Percentiles rank a stretch among this genome's conserved stretches.
phyloP scores from a whole-genome alignment of 192 early-diverging fungal species.

The Coemansia sp. region DNA sequence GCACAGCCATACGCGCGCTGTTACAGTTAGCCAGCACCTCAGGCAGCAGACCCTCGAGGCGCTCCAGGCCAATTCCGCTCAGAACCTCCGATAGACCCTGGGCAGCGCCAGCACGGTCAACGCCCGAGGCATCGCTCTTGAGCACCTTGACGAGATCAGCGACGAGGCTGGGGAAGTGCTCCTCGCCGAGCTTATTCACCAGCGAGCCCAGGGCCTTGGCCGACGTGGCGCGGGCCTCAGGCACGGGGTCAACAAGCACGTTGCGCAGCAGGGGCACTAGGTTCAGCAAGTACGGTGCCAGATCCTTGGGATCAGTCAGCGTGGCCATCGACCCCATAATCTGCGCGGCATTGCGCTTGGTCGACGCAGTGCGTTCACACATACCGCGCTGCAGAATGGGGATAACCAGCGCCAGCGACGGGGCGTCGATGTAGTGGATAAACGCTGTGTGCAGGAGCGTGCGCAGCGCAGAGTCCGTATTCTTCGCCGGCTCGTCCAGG shows the following conservation, averaged over 20 bases:
- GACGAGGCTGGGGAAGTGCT: conserved; percentile 91
- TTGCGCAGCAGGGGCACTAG: conserved; percentile 89
- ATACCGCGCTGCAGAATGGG: conserved; percentile 94
- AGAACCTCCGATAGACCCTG: conserved; percentile 96
- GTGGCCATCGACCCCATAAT: conserved; percentile 99
- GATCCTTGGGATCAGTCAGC: conserved; percentile 88
- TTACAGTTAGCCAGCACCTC: conserved; percentile 83
- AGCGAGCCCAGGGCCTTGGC: conserved; percentile 93
- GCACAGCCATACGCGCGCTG: conserved; percentile 73
- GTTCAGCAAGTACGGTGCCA: conserved; percentile 83
- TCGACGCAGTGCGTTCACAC: conserved; percentile 82
- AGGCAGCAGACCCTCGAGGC: conserved; percentile 86
- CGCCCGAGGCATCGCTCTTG: conserved; percentile 86
- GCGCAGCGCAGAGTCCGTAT: conserved; percentile 80
- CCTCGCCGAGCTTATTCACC: conserved; percentile 90
- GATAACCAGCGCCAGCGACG: conserved; percentile 92
- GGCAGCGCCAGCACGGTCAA: conserved; percentile 95
- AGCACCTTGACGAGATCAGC: conserved; percentile 84
- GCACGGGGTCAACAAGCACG: conserved; percentile 94
- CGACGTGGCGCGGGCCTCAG: conserved; percentile 90
- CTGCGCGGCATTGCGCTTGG: conserved; percentile 95
- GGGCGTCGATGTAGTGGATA: conserved; percentile 98
- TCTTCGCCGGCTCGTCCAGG: conserved; percentile 84
- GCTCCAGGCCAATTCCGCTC: conserved; percentile 82
- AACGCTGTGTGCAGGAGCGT: conserved; percentile 93